Evolutionary conservation across 352 stramenopile genomes (phyloP), one percentile per base, ranked within the genome.

Genomic region (Globisporangium nagaii): DNA sequence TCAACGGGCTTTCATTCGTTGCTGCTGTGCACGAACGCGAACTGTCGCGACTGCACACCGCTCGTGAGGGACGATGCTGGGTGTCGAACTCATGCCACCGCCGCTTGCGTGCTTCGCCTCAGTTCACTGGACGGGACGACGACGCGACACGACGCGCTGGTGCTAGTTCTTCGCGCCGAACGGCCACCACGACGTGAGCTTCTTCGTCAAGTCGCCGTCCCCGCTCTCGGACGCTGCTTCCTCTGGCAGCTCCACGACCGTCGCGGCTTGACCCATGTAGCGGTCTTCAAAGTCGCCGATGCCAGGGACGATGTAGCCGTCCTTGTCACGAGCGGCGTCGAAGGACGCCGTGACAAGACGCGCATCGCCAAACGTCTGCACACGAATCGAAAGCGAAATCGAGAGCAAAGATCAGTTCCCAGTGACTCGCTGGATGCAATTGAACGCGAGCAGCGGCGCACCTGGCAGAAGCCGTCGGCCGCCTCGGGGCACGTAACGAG

Each of bases 301-400:
- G 28, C 84, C 84, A 4, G 84, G 84, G 3, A 93, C 61, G 51
- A 90, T 86, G 56, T 70, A 68, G 2, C 79, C 75, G 22, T 80
- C 71, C 52, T 58, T 70, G 54, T 79, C 79, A 11, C 72, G 78
- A n/a, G 65, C 60, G 8, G 66, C 55, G 51, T 93, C 84, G 35
- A 90, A 93, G 7, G 84, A 83, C 31, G 84, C 84, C 10, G 81
- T 90, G 36, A 93, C 81, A 6, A 93, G 68, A 31, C 75, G 77
- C 22, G 83, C 81, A 40, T 92, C 77, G 20, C 73, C 69, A 59
- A 89, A 93, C 28, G 62, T 56, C 76, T 89, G 27, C 3, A n/a
- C n/a, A n/a, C n/a, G n/a, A n/a, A n/a, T n/a, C n/a, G n/a, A n/a
- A n/a, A n/a, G n/a, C n/a, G n/a, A n/a, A n/a, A n/a, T n/a, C n/a